Evolutionary conservation across 169 alveolate species (phyloP).

Genomic region (Eimeria sp.): DNA sequence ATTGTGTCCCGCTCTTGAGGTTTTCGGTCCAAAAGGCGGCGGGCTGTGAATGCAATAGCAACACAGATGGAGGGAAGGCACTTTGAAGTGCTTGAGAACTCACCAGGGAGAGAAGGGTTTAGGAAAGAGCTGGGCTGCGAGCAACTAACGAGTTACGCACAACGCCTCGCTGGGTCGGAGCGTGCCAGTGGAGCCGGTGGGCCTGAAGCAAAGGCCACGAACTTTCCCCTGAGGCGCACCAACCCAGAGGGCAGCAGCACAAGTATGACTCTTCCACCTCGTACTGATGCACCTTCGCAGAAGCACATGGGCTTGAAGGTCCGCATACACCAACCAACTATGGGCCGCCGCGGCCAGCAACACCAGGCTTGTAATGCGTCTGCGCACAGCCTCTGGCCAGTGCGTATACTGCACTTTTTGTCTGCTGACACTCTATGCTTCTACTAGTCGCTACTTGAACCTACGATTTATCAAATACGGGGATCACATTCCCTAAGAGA

Average conservation of each 20-base stretch:
- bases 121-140: not conserved
- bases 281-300: not conserved
- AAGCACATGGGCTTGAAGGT: not conserved
- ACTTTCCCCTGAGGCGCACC: conserved; percentile 47
- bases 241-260: not conserved
- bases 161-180: conserved; percentile 59
- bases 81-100: not conserved
- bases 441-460: not conserved
- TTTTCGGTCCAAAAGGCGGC: conserved; percentile 63
- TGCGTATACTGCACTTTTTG: not conserved
- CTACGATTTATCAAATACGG: conserved; percentile 59
- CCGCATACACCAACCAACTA: not conserved
- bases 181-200: conserved; percentile 67
- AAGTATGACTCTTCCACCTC: not conserved
- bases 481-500: conserved; percentile 47
- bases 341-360: not conserved
- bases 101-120: not conserved
- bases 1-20: conserved; percentile 61
- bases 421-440: not conserved
- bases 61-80: not conserved
- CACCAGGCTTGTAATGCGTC: not conserved
- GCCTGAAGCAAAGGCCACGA: conserved; percentile 67
- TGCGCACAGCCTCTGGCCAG: not conserved
- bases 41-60: conserved; percentile 5
- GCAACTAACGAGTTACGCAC: not conserved